phyloP scores from a whole-genome alignment of 2,329 filamentous ascomycete species.

The Chalara sp. region DNA sequence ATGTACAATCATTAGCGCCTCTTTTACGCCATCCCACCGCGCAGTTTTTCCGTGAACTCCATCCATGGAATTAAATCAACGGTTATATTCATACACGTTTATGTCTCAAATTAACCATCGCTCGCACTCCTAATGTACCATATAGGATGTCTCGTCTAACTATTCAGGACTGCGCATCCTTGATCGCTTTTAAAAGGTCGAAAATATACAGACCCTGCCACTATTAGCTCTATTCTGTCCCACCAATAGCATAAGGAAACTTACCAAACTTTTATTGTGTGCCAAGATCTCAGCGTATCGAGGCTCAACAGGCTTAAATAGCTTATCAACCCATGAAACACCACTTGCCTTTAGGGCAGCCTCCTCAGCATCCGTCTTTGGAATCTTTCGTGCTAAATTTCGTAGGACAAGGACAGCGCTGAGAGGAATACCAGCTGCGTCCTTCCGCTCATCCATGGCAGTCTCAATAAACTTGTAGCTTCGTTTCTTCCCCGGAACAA shows the following conservation, averaged over 20 bases:
- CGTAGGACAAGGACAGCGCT: constrained; percentile 71
- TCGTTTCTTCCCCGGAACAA: constrained; percentile 42
- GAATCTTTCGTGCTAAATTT: constrained; percentile 65
- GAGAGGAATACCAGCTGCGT: constrained; percentile 72
- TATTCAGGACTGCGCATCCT: neutral
- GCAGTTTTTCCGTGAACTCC: neutral
- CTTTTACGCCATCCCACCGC: neutral
- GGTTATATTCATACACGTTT: no score
- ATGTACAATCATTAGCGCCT: neutral
- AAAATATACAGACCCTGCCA: neutral
- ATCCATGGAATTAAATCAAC: neutral
- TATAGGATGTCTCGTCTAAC: neutral
- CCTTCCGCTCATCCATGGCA: constrained; percentile 44
- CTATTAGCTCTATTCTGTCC: neutral
- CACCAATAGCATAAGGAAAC: constrained; percentile 14
- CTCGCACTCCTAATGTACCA: neutral
- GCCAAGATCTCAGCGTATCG: constrained; percentile 64
- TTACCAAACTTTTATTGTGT: constrained; percentile 57
- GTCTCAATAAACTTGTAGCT: constrained; percentile 50
- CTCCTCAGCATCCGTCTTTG: constrained; percentile 54
- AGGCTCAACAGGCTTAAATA: constrained; percentile 60
- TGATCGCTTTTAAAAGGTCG: neutral
- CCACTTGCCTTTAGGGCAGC: constrained; percentile 41
- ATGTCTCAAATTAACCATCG: neutral
- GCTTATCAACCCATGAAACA: constrained; percentile 57